phyloP scores from a whole-genome alignment of 768 basidiomycete genomes.

The Leccinum arenicola region DNA sequence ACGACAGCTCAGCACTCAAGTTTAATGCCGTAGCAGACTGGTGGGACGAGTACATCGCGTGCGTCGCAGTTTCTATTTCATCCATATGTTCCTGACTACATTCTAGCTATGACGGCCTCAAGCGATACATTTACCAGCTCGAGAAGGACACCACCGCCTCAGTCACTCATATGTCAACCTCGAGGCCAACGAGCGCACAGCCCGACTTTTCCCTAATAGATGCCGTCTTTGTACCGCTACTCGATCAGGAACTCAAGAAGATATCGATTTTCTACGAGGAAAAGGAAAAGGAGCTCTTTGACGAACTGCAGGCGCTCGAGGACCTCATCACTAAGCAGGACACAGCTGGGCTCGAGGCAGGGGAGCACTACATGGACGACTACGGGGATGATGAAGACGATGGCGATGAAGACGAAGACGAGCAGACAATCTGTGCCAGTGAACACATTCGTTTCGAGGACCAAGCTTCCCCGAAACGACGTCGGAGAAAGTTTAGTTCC shows the following conservation, averaged over 20 bases:
- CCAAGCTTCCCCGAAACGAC: slow-evolving; percentile 25
- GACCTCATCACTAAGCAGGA: no score
- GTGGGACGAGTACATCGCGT: no score
- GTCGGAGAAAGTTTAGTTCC: slow-evolving; percentile 36
- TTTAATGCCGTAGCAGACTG: slow-evolving; percentile 45
- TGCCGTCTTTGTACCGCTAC: no score
- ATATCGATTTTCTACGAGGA: no score
- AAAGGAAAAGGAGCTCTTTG: no score
- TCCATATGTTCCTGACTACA: neutral
- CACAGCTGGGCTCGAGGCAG: no score
- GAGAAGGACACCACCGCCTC: slow-evolving; percentile 59
- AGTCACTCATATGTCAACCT: neutral
- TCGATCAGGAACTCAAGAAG: no score
- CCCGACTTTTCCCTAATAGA: no score
- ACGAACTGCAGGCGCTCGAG: no score
- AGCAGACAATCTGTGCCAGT: slow-evolving; percentile 18
- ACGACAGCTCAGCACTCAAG: slow-evolving; percentile 55
- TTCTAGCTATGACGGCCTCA: slow-evolving; percentile 77
- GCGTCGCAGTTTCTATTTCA: no score
- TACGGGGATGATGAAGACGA: slow-evolving; percentile 48
- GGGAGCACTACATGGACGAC: slow-evolving; percentile 28
- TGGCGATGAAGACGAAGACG: slow-evolving; percentile 53
- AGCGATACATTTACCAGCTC: slow-evolving; percentile 81
- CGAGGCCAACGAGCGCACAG: no score
- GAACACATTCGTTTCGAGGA: slow-evolving; percentile 30